These are phyloP conservation scores for Cryptococcus sp. DNA, from an alignment of 1,284 basidiomycete genomes.

Conservation along the genomic window DNA sequence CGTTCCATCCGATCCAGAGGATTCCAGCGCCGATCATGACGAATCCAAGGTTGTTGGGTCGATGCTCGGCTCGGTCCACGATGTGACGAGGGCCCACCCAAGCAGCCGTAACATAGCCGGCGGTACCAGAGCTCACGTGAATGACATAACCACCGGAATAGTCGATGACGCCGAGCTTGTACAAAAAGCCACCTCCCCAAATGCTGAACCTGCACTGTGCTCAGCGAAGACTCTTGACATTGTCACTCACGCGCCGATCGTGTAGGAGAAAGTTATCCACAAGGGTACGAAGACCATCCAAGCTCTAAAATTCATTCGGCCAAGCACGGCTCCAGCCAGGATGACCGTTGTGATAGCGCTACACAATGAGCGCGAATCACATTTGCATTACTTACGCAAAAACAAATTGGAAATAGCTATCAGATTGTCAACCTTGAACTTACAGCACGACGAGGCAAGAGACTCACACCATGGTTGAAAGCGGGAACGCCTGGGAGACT, in stretches of 20 bases:
- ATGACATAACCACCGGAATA: constrained; percentile 27
- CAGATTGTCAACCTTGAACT: no score
- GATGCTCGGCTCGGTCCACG: constrained; percentile 15
- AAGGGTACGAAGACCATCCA: constrained; percentile 24
- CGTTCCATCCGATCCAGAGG: constrained; percentile 22
- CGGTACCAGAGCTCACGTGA: constrained; percentile 22
- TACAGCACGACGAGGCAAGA: not conserved
- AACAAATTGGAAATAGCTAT: constrained; percentile 24
- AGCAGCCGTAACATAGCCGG: constrained; percentile 21
- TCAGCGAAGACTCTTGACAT: constrained; percentile 15
- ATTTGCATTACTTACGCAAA: constrained; percentile 16
- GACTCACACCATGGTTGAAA: constrained; percentile 21
- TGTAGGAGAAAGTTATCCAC: no score
- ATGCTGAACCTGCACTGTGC: constrained; percentile 18
- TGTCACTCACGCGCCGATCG: constrained; percentile 11
- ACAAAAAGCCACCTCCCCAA: constrained; percentile 28
- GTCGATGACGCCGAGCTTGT: constrained; percentile 23
- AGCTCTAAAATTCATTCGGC: constrained; percentile 26
- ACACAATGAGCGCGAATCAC: not conserved
- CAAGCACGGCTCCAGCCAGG: constrained; percentile 24
- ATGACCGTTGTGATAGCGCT: constrained; percentile 25
- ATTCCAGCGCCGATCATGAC: constrained; percentile 23
- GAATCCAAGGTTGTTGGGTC: constrained; percentile 23
- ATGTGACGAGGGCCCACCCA: constrained; percentile 19
- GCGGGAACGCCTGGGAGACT: constrained; percentile 11